Evolutionary conservation across 257 asterid genomes (phyloP).

Genomic region (Solanum chiquidenum): DNA sequence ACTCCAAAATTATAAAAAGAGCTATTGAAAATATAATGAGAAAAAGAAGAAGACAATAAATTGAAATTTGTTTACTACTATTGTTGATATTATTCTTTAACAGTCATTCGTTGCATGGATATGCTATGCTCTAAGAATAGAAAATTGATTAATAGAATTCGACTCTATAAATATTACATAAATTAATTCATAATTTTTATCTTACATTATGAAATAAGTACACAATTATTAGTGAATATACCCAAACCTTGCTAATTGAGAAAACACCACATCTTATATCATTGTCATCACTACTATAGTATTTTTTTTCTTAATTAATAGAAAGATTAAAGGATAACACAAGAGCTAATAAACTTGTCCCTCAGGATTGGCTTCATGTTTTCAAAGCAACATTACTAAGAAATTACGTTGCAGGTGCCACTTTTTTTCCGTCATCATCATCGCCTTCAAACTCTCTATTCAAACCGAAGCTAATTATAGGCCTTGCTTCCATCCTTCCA

Average conservation of each 20-base stretch:
- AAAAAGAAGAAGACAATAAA: background rate
- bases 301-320: too few relatives aligned
- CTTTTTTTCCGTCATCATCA: conserved; percentile 4
- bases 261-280: too few relatives aligned
- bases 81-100: background rate
- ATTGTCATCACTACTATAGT: background rate
- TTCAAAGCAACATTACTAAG: too few relatives aligned
- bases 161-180: background rate
- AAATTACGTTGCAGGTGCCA: conserved; percentile 17
- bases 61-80: too few relatives aligned
- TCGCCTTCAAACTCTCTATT: background rate
- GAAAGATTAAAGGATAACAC: background rate
- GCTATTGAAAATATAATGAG: background rate
- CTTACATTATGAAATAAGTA: background rate
- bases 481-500: background rate
- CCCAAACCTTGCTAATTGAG: too few relatives aligned
- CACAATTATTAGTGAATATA: too few relatives aligned
- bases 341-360: background rate
- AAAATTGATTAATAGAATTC: background rate
- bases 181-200: background rate
- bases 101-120: background rate
- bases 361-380: background rate
- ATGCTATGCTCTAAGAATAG: background rate
- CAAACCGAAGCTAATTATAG: background rate
- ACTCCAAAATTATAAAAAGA: background rate